Evolutionary conservation across 1,284 basidiomycete species (phyloP).

Genomic region (Caloboletus firmus): DNA sequence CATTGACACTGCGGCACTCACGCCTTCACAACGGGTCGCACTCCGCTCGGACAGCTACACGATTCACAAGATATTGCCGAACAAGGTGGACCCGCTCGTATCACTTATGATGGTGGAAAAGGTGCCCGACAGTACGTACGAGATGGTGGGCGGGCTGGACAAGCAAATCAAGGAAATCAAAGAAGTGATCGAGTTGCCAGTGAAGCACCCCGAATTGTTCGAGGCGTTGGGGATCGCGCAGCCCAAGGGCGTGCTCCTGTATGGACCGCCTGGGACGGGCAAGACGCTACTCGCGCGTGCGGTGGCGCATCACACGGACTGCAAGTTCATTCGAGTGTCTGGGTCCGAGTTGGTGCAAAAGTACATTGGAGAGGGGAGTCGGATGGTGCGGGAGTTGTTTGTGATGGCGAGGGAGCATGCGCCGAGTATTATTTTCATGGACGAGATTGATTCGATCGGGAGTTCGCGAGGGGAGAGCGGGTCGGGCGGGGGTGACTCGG

Average conservation of each 20-base stretch:
- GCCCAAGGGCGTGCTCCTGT: constrained; percentile 95
- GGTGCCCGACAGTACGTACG: constrained; percentile 98
- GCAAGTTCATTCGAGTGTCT: constrained; percentile 95
- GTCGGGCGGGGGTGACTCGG: constrained; percentile 89
- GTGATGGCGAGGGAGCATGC: constrained; percentile 99
- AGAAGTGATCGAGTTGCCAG: constrained; percentile 97
- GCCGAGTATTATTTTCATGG: constrained; percentile 99
- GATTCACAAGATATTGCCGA: constrained; percentile 91
- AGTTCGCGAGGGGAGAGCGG: constrained; percentile 90
- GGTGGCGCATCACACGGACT: constrained; percentile 97
- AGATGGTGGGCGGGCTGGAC: constrained; percentile 99
- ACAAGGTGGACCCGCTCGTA: constrained; percentile 94
- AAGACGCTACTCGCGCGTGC: constrained; percentile 94
- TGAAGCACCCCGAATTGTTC: constrained; percentile 98
- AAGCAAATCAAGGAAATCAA: constrained; percentile 99
- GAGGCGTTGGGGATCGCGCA: constrained; percentile 96
- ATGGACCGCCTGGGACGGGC: constrained; percentile 96
- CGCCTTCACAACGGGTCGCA: constrained; percentile 88
- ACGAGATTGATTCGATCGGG: constrained; percentile 98
- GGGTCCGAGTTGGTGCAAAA: constrained; percentile 97
- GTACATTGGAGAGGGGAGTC: constrained; percentile 96
- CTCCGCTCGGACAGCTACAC: constrained; percentile 96
- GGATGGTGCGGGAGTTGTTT: constrained; percentile 97
- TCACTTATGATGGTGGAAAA: constrained; percentile 99
- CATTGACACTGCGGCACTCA: constrained; percentile 81